These are phyloP conservation scores for Fusarium xylarioides DNA, from an alignment of 2,329 filamentous ascomycete species.

Conservation along the genomic window DNA sequence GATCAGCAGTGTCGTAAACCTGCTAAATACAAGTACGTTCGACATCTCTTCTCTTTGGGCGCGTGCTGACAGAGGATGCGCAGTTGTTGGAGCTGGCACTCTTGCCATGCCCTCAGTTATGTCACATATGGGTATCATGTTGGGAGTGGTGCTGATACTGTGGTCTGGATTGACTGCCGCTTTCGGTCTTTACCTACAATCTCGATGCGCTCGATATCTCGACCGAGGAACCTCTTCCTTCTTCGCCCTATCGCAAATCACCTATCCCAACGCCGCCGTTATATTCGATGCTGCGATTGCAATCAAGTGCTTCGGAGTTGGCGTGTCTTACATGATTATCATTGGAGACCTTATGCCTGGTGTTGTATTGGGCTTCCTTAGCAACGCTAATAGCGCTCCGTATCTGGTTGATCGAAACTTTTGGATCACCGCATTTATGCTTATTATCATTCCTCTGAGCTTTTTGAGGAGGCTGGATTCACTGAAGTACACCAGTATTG, in stretches of 20 bases:
- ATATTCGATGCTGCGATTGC: slow-evolving; percentile 96
- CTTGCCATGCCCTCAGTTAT: slow-evolving; percentile 95
- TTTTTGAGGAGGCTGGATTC: slow-evolving; percentile 93
- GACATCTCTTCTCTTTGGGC: slow-evolving; percentile 10
- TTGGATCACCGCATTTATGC: slow-evolving; percentile 98
- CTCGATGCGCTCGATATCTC: slow-evolving; percentile 90
- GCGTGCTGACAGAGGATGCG: slow-evolving; percentile 25
- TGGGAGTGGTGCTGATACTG: slow-evolving; percentile 84
- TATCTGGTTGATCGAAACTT: slow-evolving; percentile 92
- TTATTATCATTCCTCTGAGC: slow-evolving; percentile 92
- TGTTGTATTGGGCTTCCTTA: slow-evolving; percentile 83
- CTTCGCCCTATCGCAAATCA: slow-evolving; percentile 95
- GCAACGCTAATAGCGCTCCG: slow-evolving; percentile 65
- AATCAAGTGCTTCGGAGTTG: slow-evolving; percentile 97
- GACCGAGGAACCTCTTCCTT: slow-evolving; percentile 90
- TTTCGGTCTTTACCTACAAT: slow-evolving; percentile 94
- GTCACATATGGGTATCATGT: slow-evolving; percentile 91
- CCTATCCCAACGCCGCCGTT: slow-evolving; percentile 94
- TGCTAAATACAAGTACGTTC: slow-evolving; percentile 89
- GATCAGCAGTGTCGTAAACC: slow-evolving; percentile 91
- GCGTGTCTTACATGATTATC: slow-evolving; percentile 97
- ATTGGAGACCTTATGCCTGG: slow-evolving; percentile 98
- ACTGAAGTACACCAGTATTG: slow-evolving; percentile 93
- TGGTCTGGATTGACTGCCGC: slow-evolving; percentile 92
- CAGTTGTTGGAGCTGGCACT: slow-evolving; percentile 92